Evolutionary conservation across 2,329 filamentous ascomycete genomes (phyloP), one percentile per base, ranked within the genome.

Genomic region (Talaromyces sp.): DNA sequence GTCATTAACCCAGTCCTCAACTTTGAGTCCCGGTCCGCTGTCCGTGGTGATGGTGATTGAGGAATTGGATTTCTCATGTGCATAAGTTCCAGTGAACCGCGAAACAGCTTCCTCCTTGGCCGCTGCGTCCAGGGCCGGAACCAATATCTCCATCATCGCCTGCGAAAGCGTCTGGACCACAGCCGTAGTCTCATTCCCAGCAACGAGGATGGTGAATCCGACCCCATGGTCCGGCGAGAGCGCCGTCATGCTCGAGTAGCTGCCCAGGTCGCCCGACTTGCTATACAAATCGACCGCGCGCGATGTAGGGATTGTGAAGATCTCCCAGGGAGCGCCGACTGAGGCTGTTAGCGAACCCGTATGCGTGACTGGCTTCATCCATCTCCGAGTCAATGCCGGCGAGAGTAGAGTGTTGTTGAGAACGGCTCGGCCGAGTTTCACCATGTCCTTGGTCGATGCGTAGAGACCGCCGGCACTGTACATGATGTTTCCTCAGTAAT

Each of bases 241-340:
- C 2, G 62, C 69, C 9, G 69, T 29, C 17, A 65, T 62, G 32
- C 65, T 62, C 1, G 67, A 68, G 24, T 70, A 71, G 14, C 54
- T 11, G 1, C 63, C 65, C 1, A 70, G 31, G 21, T 71, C 67
- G 1, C 69, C 69, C 9, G 62, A 50, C 53, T 70, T 70, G 6
- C 64, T 66, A 48, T 69, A 70, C 8, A 62, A 7, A 64, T 69
- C 65, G 6, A 68, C 61, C 5, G 52, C 29, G 1, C 69, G 63
- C 10, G 63, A 61, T 2, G 57, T 24, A 3, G 54, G 31, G 27
- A 66, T 64, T 7, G 63, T 64, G 24, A 63, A 57, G 41, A 80
- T 72, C 14, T 79, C 78, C 78, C 78, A 81, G 1, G 79, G 79
- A 26, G 74, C 73, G 4, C 77, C 75, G 1, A 79, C 68, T 1